Base-by-base conservation (phyloP, 306 rosid genomes). In the Mimosa pudica region DNA sequence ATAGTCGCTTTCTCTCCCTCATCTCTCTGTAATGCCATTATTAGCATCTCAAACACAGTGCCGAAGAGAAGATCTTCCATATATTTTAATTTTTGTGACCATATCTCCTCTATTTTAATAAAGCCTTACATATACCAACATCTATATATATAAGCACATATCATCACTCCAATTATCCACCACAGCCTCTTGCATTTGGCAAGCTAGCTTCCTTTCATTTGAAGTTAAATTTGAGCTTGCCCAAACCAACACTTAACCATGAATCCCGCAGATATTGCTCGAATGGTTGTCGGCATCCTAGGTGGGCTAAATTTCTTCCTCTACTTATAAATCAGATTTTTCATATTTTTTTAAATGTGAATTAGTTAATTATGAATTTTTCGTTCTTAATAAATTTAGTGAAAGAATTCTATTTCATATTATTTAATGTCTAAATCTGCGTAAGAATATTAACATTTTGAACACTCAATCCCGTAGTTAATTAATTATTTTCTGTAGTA, bases 261-360 rank as follows among this genome's bases (percentile, higher is more conserved):
- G 99, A 41, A 87, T 81, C 77, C 97, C 77, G 64, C 94, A 60
- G 90, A 90, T 48, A 73, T 87, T 76, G 89, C 86, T 81, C 87
- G 98, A 73, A 93, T 90, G 0, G 77, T 73, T 1, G 85, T 96
- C 14, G 99, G 99, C 41, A 76, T 91, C 62, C 18, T 88, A 76
- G 99, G 99, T 91, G 6, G 5, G 82, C 61, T 46, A 18, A 42
- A 6, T 54, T 69, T 1, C 0, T 55, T 54, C 33, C 20, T 14
- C 52, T 47, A 47, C 12, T 12, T 7, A 7, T 46, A 7, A 8
- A 47, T 10, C 4, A 47, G 10, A 47, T 12, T 24, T 24, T 24
- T 38, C 42, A 38, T 1, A 38, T 2, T 38, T 38, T 38, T 38
- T 2, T 2, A 38, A 38, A 38, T 2, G 42, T 38, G 42, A 38